These are phyloP conservation scores for Gossypium trilobum DNA, from an alignment of 441 rosid genomes.

Conservation along the genomic window DNA sequence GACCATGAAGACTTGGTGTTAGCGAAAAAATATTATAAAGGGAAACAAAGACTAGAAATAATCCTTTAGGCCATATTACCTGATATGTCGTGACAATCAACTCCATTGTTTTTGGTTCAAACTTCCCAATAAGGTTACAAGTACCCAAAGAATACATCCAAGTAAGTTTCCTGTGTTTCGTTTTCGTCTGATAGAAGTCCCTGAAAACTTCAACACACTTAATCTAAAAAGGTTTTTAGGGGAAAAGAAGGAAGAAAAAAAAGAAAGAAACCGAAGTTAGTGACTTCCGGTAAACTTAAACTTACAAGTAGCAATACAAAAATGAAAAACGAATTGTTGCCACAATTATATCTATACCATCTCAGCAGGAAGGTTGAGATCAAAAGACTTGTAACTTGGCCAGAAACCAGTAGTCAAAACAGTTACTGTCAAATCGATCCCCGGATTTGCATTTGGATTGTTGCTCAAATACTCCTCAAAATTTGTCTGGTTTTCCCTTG, in stretches of 20 bases:
- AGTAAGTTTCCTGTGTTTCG: constrained; percentile 31
- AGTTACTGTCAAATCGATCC: constrained; percentile 44
- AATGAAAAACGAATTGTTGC: neutral
- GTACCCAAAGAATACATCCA: constrained; percentile 50
- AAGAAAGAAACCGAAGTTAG: neutral
- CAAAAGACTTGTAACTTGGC: constrained; percentile 50
- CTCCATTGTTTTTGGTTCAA: constrained; percentile 41
- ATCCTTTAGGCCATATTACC: constrained; percentile 19
- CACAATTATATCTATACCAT: constrained; percentile 26
- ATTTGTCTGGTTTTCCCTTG: constrained; percentile 39
- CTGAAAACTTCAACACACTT: constrained; percentile 43
- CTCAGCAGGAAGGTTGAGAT: constrained; percentile 45
- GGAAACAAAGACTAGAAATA: neutral
- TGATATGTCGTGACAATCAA: constrained; percentile 46
- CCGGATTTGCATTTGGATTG: constrained; percentile 33
- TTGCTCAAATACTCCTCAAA: constrained; percentile 38
- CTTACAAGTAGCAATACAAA: neutral
- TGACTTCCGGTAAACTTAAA: neutral
- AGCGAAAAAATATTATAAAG: neutral
- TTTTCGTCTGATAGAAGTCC: constrained; percentile 41
- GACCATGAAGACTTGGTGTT: neutral
- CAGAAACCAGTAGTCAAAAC: constrained; percentile 47
- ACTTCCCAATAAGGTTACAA: constrained; percentile 41
- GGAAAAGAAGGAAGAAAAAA: neutral
- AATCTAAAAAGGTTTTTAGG: constrained; percentile 19